Evolutionary conservation across 352 stramenopile species (phyloP), one percentile per base, ranked within the genome.

Genomic region (Phytophthora lateralis): DNA sequence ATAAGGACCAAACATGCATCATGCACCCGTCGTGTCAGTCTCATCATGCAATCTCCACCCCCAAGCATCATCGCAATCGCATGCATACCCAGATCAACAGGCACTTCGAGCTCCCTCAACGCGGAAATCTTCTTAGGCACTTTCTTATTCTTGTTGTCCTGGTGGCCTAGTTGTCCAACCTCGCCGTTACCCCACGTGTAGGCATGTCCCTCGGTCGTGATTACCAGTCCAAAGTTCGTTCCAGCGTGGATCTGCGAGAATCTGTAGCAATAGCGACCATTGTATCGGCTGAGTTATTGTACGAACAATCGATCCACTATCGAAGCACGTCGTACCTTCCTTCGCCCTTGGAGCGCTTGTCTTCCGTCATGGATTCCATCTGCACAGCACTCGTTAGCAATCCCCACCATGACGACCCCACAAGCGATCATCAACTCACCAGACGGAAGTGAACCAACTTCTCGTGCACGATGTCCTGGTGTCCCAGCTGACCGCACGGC

Each of bases 101-200:
- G 80, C 21, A 93, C 71, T 65, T 93, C 85, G 17, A 91, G 67
- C 66, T 93, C 85, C 3, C 85, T 80, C 29, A 93, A 71, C 9
- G 85, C 85, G 30, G 85, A 93, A 55, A 93, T 90, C 60, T 93
- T 93, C 70, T 93, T 93, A 18, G 85, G 85, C 15, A 73, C 71
- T 61, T 93, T 93, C 69, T 93, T 93, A 71, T 80, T 83, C 56
- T 93, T 93, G 70, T 91, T 93, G 41, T 93, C 85, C 49, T 93
- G 85, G 66, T 94, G 85, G 1, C 85, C 85, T 35, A 94, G 58
- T 55, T 94, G 85, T 15, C 85, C 85, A 26, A 78, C 66, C 49
- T 94, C 81, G 21, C 85, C 85, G 39, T 90, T 89, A 4, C 85
- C 85, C 82, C 82, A 94, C 24, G 85, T 88, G 63, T 94, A 94